phyloP scores from a whole-genome alignment of 441 rosid species.

The Sinapis alba region DNA sequence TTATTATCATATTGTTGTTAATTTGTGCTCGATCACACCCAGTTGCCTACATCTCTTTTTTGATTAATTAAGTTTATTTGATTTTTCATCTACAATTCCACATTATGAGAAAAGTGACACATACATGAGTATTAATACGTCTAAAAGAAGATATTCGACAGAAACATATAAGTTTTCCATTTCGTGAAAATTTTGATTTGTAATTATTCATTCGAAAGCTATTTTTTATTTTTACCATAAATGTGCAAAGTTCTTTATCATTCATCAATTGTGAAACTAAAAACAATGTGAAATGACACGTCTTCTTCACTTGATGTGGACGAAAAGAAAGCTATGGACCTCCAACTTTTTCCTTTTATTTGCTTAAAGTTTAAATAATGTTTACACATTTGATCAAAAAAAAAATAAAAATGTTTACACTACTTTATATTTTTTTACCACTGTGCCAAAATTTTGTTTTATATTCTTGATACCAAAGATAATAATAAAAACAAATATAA shows the following conservation, averaged over 20 bases:
- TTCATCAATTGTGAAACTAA: slow-evolving; percentile 20
- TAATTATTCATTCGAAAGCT: slow-evolving; percentile 19
- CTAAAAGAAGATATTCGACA: background rate
- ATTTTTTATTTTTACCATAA: background rate
- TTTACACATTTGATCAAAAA: background rate
- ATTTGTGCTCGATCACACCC: slow-evolving; percentile 26
- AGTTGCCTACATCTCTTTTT: slow-evolving; percentile 20
- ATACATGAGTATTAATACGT: slow-evolving; percentile 1
- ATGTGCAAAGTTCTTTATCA: slow-evolving; percentile 31
- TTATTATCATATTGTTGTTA: slow-evolving; percentile 26
- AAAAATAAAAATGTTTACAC: background rate
- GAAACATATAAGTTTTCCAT: background rate
- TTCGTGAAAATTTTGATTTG: background rate
- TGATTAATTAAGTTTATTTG: background rate
- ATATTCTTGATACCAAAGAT: slow-evolving; percentile 7
- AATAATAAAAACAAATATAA: slow-evolving; percentile 26
- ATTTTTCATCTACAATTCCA: slow-evolving; percentile 9
- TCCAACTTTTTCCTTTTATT: slow-evolving; percentile 1
- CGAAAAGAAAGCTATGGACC: background rate
- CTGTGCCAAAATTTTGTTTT: slow-evolving; percentile 3
- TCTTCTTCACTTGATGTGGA: slow-evolving; percentile 21
- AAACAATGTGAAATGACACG: slow-evolving; percentile 32
- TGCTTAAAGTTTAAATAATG: background rate
- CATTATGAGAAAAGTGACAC: slow-evolving; percentile 23
- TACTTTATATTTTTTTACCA: background rate